phyloP scores from a whole-genome alignment of 108 stramenopile genomes.

The Tribonema minus region DNA sequence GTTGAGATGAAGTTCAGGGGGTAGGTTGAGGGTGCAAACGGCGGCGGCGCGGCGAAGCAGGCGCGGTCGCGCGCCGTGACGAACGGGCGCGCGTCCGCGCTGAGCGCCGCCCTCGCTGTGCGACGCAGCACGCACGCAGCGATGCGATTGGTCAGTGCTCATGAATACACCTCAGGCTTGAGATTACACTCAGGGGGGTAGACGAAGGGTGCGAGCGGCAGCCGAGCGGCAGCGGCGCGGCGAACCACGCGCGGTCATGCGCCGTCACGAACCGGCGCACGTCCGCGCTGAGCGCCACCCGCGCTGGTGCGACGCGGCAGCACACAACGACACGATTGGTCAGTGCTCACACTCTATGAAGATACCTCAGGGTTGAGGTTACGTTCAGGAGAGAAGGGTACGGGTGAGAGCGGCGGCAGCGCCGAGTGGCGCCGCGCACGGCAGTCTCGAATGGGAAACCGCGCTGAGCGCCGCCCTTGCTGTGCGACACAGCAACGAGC shows the following conservation, averaged over 20 bases:
- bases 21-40: too few species aligned
- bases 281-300: neutral
- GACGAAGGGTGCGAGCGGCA: too few species aligned
- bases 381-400: too few species aligned
- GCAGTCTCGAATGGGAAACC: neutral
- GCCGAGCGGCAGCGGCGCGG: too few species aligned
- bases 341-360: neutral
- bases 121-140: neutral
- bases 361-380: neutral
- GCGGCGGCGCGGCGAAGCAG: neutral
- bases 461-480: neutral
- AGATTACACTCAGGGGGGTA: too few species aligned
- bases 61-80: neutral
- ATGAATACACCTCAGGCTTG: too few species aligned
- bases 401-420: neutral
- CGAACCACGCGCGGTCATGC: neutral
- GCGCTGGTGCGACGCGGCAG: neutral
- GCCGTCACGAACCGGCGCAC: neutral
- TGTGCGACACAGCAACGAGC: neutral
- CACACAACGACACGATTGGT: neutral
- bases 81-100: neutral
- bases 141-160: too few species aligned
- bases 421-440: neutral
- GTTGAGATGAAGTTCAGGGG: neutral
- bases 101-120: neutral